Base-by-base conservation (phyloP, 306 rosid genomes). In the Castanea mollissima region DNA sequence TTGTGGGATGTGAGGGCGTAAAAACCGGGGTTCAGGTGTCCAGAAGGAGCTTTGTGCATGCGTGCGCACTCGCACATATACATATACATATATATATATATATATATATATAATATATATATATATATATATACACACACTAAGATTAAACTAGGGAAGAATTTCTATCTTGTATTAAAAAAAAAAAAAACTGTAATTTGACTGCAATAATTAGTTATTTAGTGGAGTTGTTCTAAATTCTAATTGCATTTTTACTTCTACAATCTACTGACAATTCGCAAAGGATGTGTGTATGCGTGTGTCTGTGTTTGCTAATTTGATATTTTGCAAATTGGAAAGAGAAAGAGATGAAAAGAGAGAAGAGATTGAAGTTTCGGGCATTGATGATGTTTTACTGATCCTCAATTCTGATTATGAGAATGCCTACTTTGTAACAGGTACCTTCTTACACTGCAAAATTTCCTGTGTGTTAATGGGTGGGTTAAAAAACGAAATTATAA, bases 351-450 rank as follows among this genome's bases (percentile, higher is more conserved):
- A 85, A 54, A 84, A 34, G 74, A 74, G 4, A 46, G 84, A 82
- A 38, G 89, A 91, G 77, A 62, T 80, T 76, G 72, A 83, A 63
- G 84, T 74, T 82, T 76, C 90, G 14, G 82, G 79, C 6, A 83
- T 94, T 8, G 95, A 90, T 38, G 46, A 38, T 38, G 46, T 38
- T 7, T 11, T 38, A 8, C 46, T 38, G 11, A 7, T 38, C 46
- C 11, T 38, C 46, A 38, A 38, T 38, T 38, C 46, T 38, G 46
- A 38, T 38, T 8, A 38, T 38, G 46, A 38, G 46, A 38, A 38
- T 38, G 46, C 46, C 46, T 38, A 38, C 46, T 38, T 38, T 38
- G 46, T 38, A 38, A 38, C 46, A 38, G 46, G 46, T 38, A 38
- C 46, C 46, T 8, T 38, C 46, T 38, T 38, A 38, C 46, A 38